Evolutionary conservation across 225 moss, liverwort and hornwort genomes (phyloP), one percentile per base, ranked within the genome.

Genomic region (Rhytidiadelphus loreus): DNA sequence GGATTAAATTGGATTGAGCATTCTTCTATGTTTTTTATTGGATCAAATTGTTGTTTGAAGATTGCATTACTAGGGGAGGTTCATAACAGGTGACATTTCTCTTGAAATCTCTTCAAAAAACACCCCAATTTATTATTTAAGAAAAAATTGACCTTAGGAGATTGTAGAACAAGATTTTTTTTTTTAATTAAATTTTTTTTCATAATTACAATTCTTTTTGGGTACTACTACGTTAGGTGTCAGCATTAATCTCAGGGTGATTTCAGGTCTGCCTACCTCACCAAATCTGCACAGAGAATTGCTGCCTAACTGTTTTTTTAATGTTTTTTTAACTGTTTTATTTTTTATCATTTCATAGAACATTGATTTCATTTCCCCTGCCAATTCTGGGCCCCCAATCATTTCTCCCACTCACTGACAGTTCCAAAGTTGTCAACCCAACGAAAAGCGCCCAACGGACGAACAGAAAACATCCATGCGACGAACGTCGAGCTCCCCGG

Each of bases 401-500:
- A 81, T 62, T 16, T 16, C 24, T 63, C 48, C 46, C 63, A 23
- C 7, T 7, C 33, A 19, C 33, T 81, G 63, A 63, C 63, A 82
- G 82, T 2, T 25, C 23, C 0, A 2, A 63, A 82, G 62, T 62
- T 44, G 63, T 82, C 82, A 63, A 82, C 64, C 37, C 50, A 65
- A 64, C 32, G 81, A 61, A 44, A 81, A 81, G 44, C 2, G 22
- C 33, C 33, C 10, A 5, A 7, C 7, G 16, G 75, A 85, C 48
- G 77, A 63, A 59, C 60, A 10, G 39, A 60, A 75, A 14, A 25
- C 8, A 52, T 5, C 9, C 22, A 61, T 9, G 22, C 44, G 2
- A 85, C 44, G 85, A n/a, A 85, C 73, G 25, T 18, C 29, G 20
- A 1, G 0, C 3, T 7, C 9, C 24, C 11, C 2, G 0, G 2